These are phyloP conservation scores for Melampsora larici-populina DNA, from an alignment of 1,284 basidiomycete species.

Conservation along the genomic window DNA sequence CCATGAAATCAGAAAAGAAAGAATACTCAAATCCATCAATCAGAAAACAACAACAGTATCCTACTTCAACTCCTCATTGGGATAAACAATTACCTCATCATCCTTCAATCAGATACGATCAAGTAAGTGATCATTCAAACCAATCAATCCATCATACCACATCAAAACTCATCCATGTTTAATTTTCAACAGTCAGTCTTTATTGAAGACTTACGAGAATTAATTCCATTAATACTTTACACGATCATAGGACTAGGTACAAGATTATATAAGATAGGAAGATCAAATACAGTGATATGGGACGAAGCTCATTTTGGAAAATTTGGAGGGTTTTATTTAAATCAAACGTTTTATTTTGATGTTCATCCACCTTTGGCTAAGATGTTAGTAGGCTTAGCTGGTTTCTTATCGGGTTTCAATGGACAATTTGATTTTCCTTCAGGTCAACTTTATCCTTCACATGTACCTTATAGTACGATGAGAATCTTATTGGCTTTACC, in stretches of 20 bases:
- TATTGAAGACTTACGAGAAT: conserved; percentile 27
- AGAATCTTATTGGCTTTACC: conserved; percentile 89
- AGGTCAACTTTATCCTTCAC: conserved; percentile 75
- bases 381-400: conserved; percentile 94
- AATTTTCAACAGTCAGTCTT: background rate
- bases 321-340: conserved; percentile 92
- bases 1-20: too few relatives aligned
- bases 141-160: background rate
- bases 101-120: background rate
- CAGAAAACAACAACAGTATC: too few relatives aligned
- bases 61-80: background rate
- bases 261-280: conserved; percentile 90
- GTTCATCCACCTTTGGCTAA: conserved; percentile 98
- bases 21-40: too few relatives aligned
- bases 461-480: conserved; percentile 90
- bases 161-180: background rate
- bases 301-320: conserved; percentile 98
- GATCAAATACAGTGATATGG: conserved; percentile 84
- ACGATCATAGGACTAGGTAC: conserved; percentile 91
- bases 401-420: conserved; percentile 84
- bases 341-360: conserved; percentile 91
- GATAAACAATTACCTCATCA: background rate
- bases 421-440: conserved; percentile 93
- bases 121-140: background rate
- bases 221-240: conserved; percentile 74